These are phyloP conservation scores for Fusarium cyanostomum DNA, from an alignment of 2,329 filamentous ascomycete species.

Conservation along the genomic window DNA sequence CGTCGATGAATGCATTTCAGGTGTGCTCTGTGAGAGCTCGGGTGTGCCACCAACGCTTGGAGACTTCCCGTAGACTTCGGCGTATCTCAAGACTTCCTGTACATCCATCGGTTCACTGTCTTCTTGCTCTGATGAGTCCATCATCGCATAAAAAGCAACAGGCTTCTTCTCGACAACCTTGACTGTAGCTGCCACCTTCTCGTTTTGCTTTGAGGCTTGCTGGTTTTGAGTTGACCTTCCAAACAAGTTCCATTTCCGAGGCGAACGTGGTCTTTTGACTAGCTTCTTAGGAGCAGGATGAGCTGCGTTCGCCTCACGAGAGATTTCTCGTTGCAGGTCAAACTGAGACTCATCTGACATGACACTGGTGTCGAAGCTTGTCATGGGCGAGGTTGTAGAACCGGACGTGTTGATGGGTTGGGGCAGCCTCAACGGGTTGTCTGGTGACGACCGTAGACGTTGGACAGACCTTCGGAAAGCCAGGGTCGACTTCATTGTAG, in stretches of 20 bases:
- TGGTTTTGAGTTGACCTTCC: conserved; percentile 60
- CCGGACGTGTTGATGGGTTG: conserved; percentile 61
- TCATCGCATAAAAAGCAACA: conserved; percentile 68
- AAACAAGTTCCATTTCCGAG: conserved; percentile 72
- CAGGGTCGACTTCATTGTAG: conserved; percentile 59
- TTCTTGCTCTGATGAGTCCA: conserved; percentile 67
- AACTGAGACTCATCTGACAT: conserved; percentile 65
- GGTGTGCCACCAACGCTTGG: conserved; percentile 25
- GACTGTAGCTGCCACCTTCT: conserved; percentile 59
- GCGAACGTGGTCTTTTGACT: conserved; percentile 63
- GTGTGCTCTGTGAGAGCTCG: conserved; percentile 24
- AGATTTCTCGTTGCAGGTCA: conserved; percentile 51
- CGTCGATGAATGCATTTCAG: conserved; percentile 24
- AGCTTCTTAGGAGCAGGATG: conserved; percentile 60
- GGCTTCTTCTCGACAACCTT: conserved; percentile 60
- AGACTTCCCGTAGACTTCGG: conserved; percentile 49
- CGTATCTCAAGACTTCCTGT: conserved; percentile 61
- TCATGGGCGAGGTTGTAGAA: conserved; percentile 59
- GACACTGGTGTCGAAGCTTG: conserved; percentile 65
- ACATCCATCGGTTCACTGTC: conserved; percentile 54
- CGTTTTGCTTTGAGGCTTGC: conserved; percentile 51
- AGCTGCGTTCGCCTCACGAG: conserved; percentile 43
- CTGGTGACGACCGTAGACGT: conserved; percentile 56
- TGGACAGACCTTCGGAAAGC: conserved; percentile 66
- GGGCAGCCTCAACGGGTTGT: conserved; percentile 59